Evolutionary conservation across 2,329 filamentous ascomycete genomes (phyloP), one percentile per base, ranked within the genome.

Genomic region (Aspergillus thermomutatus): DNA sequence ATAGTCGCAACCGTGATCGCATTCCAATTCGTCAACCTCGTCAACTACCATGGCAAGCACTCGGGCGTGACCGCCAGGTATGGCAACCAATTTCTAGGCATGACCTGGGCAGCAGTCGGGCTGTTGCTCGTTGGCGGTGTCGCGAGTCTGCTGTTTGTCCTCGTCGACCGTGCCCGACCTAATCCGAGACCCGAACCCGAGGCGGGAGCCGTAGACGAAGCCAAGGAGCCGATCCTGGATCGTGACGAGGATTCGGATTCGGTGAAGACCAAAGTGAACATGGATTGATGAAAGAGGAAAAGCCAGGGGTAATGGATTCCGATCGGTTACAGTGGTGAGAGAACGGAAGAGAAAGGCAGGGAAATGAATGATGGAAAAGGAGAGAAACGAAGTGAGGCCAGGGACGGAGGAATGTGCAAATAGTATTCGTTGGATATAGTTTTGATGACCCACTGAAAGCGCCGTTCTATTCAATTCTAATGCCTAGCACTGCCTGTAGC

Each of bases 1-100:
- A 91, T 91, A 64, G 87, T 92, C 25, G 83, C 86, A 26, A 89
- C 83, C 0, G 87, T 88, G 19, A 71, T 86, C 4, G 79, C 80
- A 10, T 77, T 80, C 54, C 83, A 85, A 69, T 82, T 79, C 3
- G 71, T 77, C 1, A 64, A 79, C 19, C 65, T 81, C 0, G 78
- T 87, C 59, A 85, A 85, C 59, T 68, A 80, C 27, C 77, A 83
- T 53, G 82, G 82, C 4, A 70, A 78, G 17, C 67, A 74, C 0
- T 75, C 83, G 26, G 80, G 82, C 0, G 69, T 86, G 9, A 70
- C 73, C 19, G 82, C 80, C 49, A 69, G 75, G 23, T 77, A 75
- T 56, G 84, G 85, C 0, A 70, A 65, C 17, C 82, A 81, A 61
- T 87, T 86, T 63, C 64, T 87, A 52, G 78, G 75, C 0, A 71